A percentile compares a stretch with the other conserved stretches of the same genome.
These are phyloP conservation scores for Nitzschia inconspicua DNA, from an alignment of 108 stramenopile genomes.

Conservation along the genomic window DNA sequence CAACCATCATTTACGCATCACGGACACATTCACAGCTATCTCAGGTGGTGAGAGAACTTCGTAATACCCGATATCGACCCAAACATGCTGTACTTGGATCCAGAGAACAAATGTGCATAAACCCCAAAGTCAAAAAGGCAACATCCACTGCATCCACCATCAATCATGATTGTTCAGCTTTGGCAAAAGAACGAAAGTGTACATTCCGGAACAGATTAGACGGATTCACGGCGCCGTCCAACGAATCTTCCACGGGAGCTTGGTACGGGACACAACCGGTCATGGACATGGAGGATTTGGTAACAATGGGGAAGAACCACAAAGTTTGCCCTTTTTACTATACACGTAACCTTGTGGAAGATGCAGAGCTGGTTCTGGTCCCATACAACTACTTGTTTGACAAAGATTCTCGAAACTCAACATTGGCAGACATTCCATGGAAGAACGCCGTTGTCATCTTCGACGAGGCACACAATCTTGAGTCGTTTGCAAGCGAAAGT, in stretches of 20 bases:
- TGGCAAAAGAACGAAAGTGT: conserved; percentile 81
- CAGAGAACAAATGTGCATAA: conserved; percentile 96
- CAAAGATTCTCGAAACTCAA: conserved; percentile 68
- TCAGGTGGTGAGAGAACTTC: conserved; percentile 94
- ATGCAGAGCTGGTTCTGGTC: conserved; percentile 91
- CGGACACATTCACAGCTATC: conserved; percentile 96
- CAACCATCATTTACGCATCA: conserved; percentile 94
- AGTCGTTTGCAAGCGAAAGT: conserved; percentile 90
- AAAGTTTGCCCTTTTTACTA: conserved; percentile 95
- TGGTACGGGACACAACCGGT: conserved; percentile 56
- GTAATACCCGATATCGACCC: conserved; percentile 91
- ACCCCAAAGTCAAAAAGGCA: conserved; percentile 84
- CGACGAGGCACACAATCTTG: conserved; percentile 99
- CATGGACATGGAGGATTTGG: conserved; percentile 96
- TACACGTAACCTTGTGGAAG: conserved; percentile 60
- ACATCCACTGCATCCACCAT: conserved; percentile 48
- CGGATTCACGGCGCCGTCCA: conserved; percentile 37
- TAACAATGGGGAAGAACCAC: conserved; percentile 62
- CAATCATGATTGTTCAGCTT: conserved; percentile 78
- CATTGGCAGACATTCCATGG: conserved; percentile 77
- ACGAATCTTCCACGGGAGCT: conserved; percentile 30
- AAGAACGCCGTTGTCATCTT: conserved; percentile 89
- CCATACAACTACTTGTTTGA: conserved; percentile 99
- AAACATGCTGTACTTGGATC: conserved; percentile 91
- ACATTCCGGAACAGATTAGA: conserved; percentile 74